Evolutionary conservation across 768 basidiomycete genomes (phyloP), one percentile per base, ranked within the genome.

Genomic region (Dacryopinax primogenitus): DNA sequence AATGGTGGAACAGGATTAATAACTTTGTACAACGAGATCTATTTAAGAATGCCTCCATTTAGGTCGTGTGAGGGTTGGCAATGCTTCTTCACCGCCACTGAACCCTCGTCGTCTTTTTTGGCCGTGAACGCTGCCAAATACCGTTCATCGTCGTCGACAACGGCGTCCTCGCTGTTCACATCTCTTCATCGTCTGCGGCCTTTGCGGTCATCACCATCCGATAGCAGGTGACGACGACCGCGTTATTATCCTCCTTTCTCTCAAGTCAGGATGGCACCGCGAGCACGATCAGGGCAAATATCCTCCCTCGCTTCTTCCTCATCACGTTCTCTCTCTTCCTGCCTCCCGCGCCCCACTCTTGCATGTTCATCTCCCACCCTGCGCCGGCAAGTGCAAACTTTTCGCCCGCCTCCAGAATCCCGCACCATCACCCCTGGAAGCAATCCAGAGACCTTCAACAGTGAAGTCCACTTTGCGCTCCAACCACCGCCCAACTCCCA

Each of bases 401-500:
- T 58, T 30, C 51, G 26, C 51, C 51, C 51, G 9, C 51, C 51
- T 9, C 51, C 51, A 11, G 51, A 58, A 58, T 9, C 32, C 11
- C 3, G 30, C 3, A 58, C 51, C 51, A 58, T 30, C 51, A 58
- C 51, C 13, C 51, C 51, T 30, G 11, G 13, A 23, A 30, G 9
- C 11, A 32, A 11, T 6, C 51, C 51, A 23, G 9, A 3, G 3
- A 30, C 51, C 3, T 58, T 58, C 51, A 30, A 58, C 51, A 30
- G 4, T 6, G 26, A 3, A 6, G 32, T 30, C 51, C 32, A 58
- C 51, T 4, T 58, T 30, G 26, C 82, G 3, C 73, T 86, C 28
- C 88, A 90, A 71, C 86, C 87, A 0, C 84, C 87, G 1, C 86
- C 87, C 0, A 78, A 82, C 0, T 81, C 88, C 4, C 84, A 89